Base-by-base conservation (phyloP, 768 basidiomycete genomes). In the Cubamyces sp. region DNA sequence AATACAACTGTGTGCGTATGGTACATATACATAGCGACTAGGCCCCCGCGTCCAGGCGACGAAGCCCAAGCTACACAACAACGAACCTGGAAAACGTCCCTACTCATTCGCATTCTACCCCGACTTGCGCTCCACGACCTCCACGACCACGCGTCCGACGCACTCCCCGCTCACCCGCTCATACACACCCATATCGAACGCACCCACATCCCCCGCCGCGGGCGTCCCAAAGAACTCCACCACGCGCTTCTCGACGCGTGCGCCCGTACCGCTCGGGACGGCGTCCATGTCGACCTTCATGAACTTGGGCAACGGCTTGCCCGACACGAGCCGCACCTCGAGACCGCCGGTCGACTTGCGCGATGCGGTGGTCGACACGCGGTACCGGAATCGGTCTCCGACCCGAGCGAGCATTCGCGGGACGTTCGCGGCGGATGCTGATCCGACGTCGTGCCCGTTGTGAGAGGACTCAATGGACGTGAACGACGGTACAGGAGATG, bases 381-480 rank as follows among this genome's bases (percentile, higher is more conserved):
- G 76, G 72, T 86, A 87, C 66, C 77, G 80, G 78, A 88, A 88
- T 63, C 73, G 77, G 65, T 88, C 86, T 23, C 84, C 85, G 3
- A 77, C 73, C 34, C 86, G 80, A 34, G 84, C 79, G 60, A 88
- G 69, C 66, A 84, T 82, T 40, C 82, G 77, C 34, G 68, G 55
- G 12, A 68, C 68, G 58, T 59, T 54, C 21, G 66, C 59, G 62
- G 34, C 71, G 68, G 25, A 70, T 72, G 23, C 66, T 59, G 16
- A 70, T 56, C 26, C 51, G 18, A n/a, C 40, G 21, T 76, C 77
- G 57, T 78, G 76, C 23, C 78, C 80, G 18, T 74, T 76, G 48
- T 80, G 81, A 12, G 85, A 87, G 4, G 86, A 87, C 68, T 85
- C 85, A 28, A 87, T 74, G 16, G 87, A 86, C 3, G 86, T 84